Conservation (phyloP, 805 yeast genomes). For the Jamesozyma hellenica region DNA sequence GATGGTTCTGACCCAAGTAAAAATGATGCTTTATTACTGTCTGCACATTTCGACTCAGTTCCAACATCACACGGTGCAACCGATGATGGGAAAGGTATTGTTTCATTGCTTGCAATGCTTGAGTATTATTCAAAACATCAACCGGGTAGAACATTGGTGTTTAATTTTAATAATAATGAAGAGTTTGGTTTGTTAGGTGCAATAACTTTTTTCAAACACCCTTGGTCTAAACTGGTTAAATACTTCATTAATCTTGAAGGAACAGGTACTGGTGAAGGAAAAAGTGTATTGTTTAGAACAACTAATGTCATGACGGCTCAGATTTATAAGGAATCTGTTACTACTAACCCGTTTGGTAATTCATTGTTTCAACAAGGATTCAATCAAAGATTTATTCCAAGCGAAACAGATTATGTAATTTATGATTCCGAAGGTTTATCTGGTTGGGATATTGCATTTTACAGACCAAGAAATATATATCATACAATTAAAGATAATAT, state of each 20-base stretch:
- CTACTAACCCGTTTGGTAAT: conserved; percentile 59
- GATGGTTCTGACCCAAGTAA: conserved; percentile 43
- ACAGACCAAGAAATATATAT: conserved; percentile 71
- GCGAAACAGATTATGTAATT: conserved; percentile 80
- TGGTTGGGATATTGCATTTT: conserved; percentile 87
- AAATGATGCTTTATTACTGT: conserved; percentile 59
- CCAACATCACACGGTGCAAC: conserved; percentile 83
- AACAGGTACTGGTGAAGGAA: conserved; percentile 76
- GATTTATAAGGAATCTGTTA: conserved; percentile 43
- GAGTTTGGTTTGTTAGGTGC: conserved; percentile 86
- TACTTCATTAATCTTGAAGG: conserved; percentile 81
- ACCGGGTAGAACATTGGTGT: conserved; percentile 63
- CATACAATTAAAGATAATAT: conserved; percentile 72
- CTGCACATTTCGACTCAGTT: conserved; percentile 86
- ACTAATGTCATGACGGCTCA: conserved; percentile 65
- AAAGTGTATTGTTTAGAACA: conserved; percentile 74
- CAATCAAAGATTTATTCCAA: conserved; percentile 54
- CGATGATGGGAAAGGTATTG: conserved; percentile 87
- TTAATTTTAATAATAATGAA: conserved; percentile 84
- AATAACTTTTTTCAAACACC: conserved; percentile 56
- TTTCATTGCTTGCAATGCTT: conserved; percentile 64
- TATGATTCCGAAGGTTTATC: conserved; percentile 59
- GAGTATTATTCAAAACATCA: conserved; percentile 37
- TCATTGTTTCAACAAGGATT: conserved; percentile 82
- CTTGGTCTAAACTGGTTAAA: conserved; percentile 52